Evolutionary conservation across 2,329 filamentous ascomycete genomes (phyloP).

Genomic region (Fusarium sp.): DNA sequence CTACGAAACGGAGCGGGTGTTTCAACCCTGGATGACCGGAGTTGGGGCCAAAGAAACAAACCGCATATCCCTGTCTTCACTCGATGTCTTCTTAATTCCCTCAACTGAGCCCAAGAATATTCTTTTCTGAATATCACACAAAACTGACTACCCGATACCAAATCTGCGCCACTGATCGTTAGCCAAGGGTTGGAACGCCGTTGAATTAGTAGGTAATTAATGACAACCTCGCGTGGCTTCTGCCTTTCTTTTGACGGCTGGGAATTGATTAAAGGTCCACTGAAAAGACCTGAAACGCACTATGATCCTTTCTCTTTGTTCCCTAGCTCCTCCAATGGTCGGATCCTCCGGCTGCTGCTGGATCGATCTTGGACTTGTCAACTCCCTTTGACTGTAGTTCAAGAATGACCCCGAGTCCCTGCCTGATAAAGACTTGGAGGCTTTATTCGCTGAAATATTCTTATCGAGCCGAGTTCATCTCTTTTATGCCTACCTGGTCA

Average conservation of each 20-base stretch:
- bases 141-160: neutral
- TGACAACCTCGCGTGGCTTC: conserved; percentile 22
- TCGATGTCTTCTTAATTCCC: neutral
- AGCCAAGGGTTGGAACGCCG: conserved; percentile 8
- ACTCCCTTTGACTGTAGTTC: neutral
- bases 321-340: conserved; percentile 2
- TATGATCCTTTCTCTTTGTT: conserved; percentile 19
- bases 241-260: conserved; percentile 12
- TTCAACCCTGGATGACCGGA: conserved; percentile 37
- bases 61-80: conserved; percentile 1
- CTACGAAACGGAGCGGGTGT: conserved; percentile 39
- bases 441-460: neutral
- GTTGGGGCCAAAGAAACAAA: conserved; percentile 27
- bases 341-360: neutral
- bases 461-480: too few relatives aligned
- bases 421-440: neutral
- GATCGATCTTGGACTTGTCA: neutral
- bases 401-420: too few relatives aligned
- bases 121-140: neutral
- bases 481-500: too few relatives aligned
- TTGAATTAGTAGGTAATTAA: neutral
- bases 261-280: conserved; percentile 13
- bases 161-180: neutral
- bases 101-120: neutral
- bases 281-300: conserved; percentile 33